Conservation (phyloP, 148 eudicot genomes). For the Vaccinium darrowii region DNA sequence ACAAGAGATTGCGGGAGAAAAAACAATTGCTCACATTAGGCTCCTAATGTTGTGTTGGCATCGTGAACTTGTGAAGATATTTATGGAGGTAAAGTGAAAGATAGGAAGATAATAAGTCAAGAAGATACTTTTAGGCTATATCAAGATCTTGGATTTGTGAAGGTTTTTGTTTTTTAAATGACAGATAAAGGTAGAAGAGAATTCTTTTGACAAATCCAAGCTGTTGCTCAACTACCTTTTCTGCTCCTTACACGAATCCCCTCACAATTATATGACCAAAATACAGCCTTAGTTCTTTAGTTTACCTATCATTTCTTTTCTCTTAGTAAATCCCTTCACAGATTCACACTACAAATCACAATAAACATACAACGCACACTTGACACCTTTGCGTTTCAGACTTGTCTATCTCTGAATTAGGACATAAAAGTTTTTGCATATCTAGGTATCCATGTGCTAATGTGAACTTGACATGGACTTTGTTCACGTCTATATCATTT, state of each 20-base stretch:
- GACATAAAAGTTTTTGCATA: not conserved
- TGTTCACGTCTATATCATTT: not conserved
- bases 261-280: not conserved
- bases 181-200: not conserved
- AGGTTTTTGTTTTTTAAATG: not conserved
- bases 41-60: slow-evolving; percentile 1
- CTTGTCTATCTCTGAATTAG: not conserved
- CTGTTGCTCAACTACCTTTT: not conserved
- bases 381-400: not conserved
- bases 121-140: not conserved
- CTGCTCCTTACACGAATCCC: not conserved
- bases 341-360: not conserved
- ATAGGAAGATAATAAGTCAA: not conserved
- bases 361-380: not conserved
- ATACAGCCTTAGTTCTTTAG: not conserved
- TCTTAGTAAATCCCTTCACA: not conserved
- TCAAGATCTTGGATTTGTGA: not conserved
- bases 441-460: not conserved
- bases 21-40: not conserved
- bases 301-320: not conserved
- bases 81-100: not conserved
- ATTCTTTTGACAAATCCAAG: not conserved
- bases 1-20: not conserved
- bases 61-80: not conserved
- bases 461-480: not conserved